Conservation (phyloP, 192 early-diverging fungal genomes). For the Obelidium mucronatum region DNA sequence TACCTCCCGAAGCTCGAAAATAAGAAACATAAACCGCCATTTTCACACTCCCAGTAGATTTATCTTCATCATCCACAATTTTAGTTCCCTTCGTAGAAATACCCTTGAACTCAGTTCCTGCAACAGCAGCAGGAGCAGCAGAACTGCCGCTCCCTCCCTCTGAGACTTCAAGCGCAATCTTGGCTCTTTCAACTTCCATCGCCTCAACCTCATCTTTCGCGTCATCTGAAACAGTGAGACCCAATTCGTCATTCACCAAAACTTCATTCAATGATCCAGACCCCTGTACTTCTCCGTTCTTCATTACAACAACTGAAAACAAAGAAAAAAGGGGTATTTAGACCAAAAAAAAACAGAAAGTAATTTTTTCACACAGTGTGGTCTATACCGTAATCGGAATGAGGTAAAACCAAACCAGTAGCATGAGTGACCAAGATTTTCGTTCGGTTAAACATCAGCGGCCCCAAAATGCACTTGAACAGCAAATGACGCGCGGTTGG, state of each 20-base stretch:
- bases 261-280: slow-evolving; percentile 26
- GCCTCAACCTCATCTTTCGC: slow-evolving; percentile 9
- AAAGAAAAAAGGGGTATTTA: neutral
- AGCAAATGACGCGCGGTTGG: slow-evolving; percentile 89
- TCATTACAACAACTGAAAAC: slow-evolving; percentile 45
- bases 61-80: slow-evolving; percentile 54
- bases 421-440: slow-evolving; percentile 86
- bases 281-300: slow-evolving; percentile 42
- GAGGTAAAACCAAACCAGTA: slow-evolving; percentile 42
- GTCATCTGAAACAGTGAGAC: slow-evolving; percentile 24
- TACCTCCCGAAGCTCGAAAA: slow-evolving; percentile 53
- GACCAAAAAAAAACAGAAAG: neutral
- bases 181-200: slow-evolving; percentile 7
- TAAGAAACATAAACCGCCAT: slow-evolving; percentile 51
- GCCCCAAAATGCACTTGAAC: slow-evolving; percentile 72
- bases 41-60: slow-evolving; percentile 53
- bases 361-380: neutral
- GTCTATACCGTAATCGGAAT: slow-evolving; percentile 37
- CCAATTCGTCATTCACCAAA: slow-evolving; percentile 17
- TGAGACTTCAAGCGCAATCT: neutral
- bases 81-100: slow-evolving; percentile 45
- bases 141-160: neutral
- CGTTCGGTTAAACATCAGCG: slow-evolving; percentile 78
- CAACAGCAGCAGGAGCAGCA: neutral
- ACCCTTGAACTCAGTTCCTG: slow-evolving; percentile 23